Base-by-base conservation (phyloP, 495 filamentous ascomycete genomes). In the Stereocaulon alpinum region DNA sequence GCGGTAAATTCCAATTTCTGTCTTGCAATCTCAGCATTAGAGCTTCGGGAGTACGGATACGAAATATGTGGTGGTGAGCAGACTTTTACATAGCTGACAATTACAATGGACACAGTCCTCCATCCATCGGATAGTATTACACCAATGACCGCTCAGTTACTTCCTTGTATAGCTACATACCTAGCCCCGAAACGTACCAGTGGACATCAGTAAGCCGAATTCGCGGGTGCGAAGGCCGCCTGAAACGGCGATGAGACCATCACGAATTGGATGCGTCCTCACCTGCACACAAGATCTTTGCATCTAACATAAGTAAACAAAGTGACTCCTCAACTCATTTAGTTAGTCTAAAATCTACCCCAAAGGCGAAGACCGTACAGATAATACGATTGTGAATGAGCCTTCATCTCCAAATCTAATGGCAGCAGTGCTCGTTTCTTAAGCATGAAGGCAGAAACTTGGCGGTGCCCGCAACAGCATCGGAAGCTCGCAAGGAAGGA, bases 351-450 rank as follows among this genome's bases (percentile, higher is more conserved):
- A 24, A 24, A 24, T 24, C 24, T 1, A 76, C 5, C n/a, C 63
- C 53, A 53, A 61, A 64, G 7, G 57, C 14, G 27, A 51, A 17
- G 45, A 64, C 56, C 14, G 41, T 40, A 47, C 66, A 44, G 42
- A 7, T 6, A 44, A 44, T 17, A n/a, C 15, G 42, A 44, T 7
- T 14, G 42, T 18, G 7, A 17, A 44, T 6, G 42, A 44, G 42
- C 1, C n/a, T 44, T 7, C 4, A 15, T 44, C n/a, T 44, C 12
- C 42, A 17, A 12, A 44, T 15, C 42, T 2, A 20, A 44, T 6
- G n/a, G 42, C 42, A 20, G n/a, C 42, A 7, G 17, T 44, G 42
- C 42, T 44, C 42, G 6, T 44, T 15, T 10, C 2, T 1, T 9
- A 37, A 37, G 7, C 34, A 17, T 1, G 1, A 20, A n/a, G 42